Percentiles rank a stretch among this genome's conserved stretches.
phyloP scores from a whole-genome alignment of 1,139 yeast species.

The Diutina pseudorugosa region DNA sequence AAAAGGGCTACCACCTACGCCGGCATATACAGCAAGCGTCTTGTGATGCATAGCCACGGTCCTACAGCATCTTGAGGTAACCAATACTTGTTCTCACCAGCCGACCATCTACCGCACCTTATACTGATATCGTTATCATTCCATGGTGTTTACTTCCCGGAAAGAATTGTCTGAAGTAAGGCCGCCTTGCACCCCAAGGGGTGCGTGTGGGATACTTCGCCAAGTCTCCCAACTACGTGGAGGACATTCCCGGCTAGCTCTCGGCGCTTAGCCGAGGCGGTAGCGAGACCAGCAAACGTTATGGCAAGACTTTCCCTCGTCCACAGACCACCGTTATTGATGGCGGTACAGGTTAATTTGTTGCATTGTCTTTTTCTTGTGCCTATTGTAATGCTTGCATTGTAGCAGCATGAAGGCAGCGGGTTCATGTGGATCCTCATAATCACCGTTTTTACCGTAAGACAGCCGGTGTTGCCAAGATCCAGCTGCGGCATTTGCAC shows the following conservation, averaged over 20 bases:
- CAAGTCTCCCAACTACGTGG: background rate
- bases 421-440: too few species aligned
- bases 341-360: too few species aligned
- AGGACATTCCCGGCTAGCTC: background rate
- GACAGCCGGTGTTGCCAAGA: background rate
- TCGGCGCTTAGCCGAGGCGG: background rate
- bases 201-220: background rate
- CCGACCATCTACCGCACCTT: too few species aligned
- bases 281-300: background rate
- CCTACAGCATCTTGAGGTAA: background rate
- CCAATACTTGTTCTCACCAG: too few species aligned
- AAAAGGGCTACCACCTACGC: background rate
- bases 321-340: too few species aligned
- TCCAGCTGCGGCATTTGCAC: background rate
- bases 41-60: background rate
- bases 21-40: background rate
- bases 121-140: too few species aligned
- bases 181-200: background rate
- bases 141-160: background rate
- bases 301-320: too few species aligned
- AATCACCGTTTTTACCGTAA: background rate
- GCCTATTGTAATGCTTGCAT: background rate
- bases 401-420: too few species aligned
- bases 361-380: background rate
- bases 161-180: background rate